Conservation (phyloP, 2,329 filamentous ascomycete species). For the Phyllachora maydis region DNA sequence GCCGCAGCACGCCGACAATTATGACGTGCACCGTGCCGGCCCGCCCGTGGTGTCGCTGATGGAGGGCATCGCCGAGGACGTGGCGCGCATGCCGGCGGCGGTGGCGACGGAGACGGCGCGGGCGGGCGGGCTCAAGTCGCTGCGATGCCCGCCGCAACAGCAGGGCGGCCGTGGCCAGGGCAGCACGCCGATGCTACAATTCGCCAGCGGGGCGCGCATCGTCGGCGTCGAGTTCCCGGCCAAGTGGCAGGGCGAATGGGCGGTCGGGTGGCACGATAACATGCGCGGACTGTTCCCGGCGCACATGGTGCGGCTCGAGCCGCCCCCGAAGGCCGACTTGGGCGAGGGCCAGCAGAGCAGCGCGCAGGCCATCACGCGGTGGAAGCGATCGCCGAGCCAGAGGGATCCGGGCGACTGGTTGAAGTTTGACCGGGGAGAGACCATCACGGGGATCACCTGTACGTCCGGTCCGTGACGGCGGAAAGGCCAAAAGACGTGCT, state of each 20-base stretch:
- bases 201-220: constrained; percentile 21
- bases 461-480: too few relatives aligned
- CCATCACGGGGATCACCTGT: constrained; percentile 42
- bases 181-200: constrained; percentile 6
- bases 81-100: constrained; percentile 20
- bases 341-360: constrained; percentile 1
- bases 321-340: constrained; percentile 13
- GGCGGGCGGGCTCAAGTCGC: constrained; percentile 15
- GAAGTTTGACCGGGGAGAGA: constrained; percentile 41
- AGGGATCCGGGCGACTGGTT: constrained; percentile 20
- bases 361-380: constrained; percentile 23
- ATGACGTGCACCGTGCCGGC: constrained; percentile 26
- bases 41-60: constrained; percentile 19
- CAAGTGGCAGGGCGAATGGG: constrained; percentile 24
- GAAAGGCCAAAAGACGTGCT: not conserved
- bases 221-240: constrained; percentile 28
- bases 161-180: too few relatives aligned
- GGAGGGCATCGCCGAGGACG: constrained; percentile 16
- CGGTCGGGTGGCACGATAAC: constrained; percentile 32
- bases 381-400: constrained; percentile 22
- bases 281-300: constrained; percentile 23
- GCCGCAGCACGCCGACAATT: constrained; percentile 21
- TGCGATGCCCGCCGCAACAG: too few relatives aligned
- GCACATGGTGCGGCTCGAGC: constrained; percentile 23
- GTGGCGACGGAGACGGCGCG: constrained; percentile 24